Evolutionary conservation across 1,284 basidiomycete species (phyloP), one percentile per base, ranked within the genome.

Genomic region (Ustilago nuda): DNA sequence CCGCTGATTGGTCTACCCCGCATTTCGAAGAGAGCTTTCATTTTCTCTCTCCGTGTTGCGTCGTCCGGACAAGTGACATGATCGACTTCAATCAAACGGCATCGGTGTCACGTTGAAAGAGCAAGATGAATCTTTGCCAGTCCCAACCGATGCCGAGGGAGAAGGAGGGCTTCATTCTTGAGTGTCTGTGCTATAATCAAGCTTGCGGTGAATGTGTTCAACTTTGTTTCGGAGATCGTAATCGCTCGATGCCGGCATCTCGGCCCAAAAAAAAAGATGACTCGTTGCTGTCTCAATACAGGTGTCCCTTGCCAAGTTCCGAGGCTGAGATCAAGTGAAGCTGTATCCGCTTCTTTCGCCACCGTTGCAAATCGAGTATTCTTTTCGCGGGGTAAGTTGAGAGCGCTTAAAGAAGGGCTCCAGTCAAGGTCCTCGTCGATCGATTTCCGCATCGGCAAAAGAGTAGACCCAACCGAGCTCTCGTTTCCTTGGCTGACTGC

Each of bases 341-440:
- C 39, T 12, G 39, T 43, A 1, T 43, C 39, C 39, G 39, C 12
- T 43, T 17, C 39, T 11, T 43, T 43, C n/a, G 6, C 13, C 13
- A 43, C 39, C 39, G 13, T 43, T 43, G 39, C 39, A 13, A 43
- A 43, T 43, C 9, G 12, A 43, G 39, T 43, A 15, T 43, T 52
- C 46, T 59, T 50, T 59, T 51, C 32, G 13, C 23, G 57, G 45
- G 45, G 45, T 46, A 48, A 37, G 39, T 17, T 13, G 19, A 30
- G 53, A 37, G 23, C 23, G 23, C 23, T 27, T 3, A 3, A 27
- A 37, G 17, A 9, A 43, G 30, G 33, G 12, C 51, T 30, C 23
- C 54, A 37, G 27, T 56, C 56, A 63, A 57, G 67, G 61, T 69
- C 67, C 53, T 32, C 15, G 61, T 69, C 67, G 67, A 64, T 69